Conservation (phyloP, 192 early-diverging fungal genomes). For the Phycomyces blakesleeanus region DNA sequence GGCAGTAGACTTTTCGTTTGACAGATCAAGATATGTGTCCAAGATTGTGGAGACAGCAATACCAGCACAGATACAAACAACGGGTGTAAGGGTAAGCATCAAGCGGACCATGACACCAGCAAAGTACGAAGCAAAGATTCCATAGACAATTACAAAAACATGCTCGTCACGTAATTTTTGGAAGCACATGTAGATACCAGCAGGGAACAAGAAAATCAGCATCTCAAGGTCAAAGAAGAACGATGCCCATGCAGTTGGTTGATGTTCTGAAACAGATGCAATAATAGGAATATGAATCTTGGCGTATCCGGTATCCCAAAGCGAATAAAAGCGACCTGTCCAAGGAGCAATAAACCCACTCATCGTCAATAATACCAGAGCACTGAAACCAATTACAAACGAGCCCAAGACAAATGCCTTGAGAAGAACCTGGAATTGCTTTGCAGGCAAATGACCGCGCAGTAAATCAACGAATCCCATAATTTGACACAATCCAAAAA, state of each 20-base stretch:
- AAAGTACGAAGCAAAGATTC: conserved; percentile 98
- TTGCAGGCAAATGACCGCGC: conserved; percentile 70
- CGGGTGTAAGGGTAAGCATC: conserved; percentile 96
- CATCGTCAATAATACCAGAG: conserved; percentile 71
- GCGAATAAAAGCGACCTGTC: conserved; percentile 99
- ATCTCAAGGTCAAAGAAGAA: conserved; percentile 99
- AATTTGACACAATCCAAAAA: conserved; percentile 96
- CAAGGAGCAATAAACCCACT: conserved; percentile 92
- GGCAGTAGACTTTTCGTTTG: neutral
- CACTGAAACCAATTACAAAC: conserved; percentile 53
- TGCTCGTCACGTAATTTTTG: conserved; percentile 91
- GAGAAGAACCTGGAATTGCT: conserved; percentile 85
- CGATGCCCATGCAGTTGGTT: conserved; percentile 98
- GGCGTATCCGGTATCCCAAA: conserved; percentile 99
- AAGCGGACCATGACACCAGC: conserved; percentile 99
- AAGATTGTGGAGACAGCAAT: conserved; percentile 86
- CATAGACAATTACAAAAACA: conserved; percentile 96
- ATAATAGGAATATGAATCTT: conserved; percentile 99
- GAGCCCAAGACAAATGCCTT: conserved; percentile 55
- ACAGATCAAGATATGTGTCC: conserved; percentile 74
- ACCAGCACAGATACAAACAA: conserved; percentile 92
- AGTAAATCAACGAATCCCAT: conserved; percentile 88
- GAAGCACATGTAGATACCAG: conserved; percentile 97
- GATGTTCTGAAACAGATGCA: conserved; percentile 99
- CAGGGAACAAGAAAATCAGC: conserved; percentile 95